Percentiles rank a stretch among this genome's conserved stretches.
Conservation (phyloP, 1,284 basidiomycete species). For the Malassezia dermatis region DNA sequence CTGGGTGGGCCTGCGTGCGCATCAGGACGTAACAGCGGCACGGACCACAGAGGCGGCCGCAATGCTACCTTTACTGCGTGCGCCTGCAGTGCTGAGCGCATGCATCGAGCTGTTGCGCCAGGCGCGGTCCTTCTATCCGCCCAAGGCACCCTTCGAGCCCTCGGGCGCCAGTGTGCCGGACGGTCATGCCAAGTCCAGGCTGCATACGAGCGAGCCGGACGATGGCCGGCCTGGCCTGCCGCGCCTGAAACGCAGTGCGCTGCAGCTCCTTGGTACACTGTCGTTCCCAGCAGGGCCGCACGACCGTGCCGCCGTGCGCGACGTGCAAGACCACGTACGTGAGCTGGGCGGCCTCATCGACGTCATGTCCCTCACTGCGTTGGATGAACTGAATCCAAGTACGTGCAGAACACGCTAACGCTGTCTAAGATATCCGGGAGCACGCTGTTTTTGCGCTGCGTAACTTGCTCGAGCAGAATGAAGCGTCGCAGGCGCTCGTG, state of each 20-base stretch:
- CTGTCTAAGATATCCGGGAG: slow-evolving; percentile 35
- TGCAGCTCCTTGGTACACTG: slow-evolving; percentile 12
- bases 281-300: neutral
- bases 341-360: slow-evolving; percentile 32
- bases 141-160: slow-evolving; percentile 6
- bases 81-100: slow-evolving; percentile 1
- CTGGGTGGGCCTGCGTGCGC: slow-evolving; percentile 2
- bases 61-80: neutral
- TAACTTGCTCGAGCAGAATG: slow-evolving; percentile 31
- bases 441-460: slow-evolving; percentile 41
- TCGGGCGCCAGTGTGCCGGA: neutral
- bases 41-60: neutral
- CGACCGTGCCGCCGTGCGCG: neutral
- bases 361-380: slow-evolving; percentile 35
- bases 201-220: neutral
- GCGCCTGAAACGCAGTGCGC: slow-evolving; percentile 8
- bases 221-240: slow-evolving; percentile 10
- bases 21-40: slow-evolving; percentile 5
- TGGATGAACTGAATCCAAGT: slow-evolving; percentile 39
- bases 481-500: slow-evolving; percentile 28
- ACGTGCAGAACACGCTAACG: slow-evolving; percentile 14
- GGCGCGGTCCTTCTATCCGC: slow-evolving; percentile 4
- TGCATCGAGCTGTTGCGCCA: slow-evolving; percentile 4
- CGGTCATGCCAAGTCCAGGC: neutral
- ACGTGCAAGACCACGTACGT: slow-evolving; percentile 33